phyloP scores from a whole-genome alignment of 2,329 filamentous ascomycete species.

The Epichloe uncinata region DNA sequence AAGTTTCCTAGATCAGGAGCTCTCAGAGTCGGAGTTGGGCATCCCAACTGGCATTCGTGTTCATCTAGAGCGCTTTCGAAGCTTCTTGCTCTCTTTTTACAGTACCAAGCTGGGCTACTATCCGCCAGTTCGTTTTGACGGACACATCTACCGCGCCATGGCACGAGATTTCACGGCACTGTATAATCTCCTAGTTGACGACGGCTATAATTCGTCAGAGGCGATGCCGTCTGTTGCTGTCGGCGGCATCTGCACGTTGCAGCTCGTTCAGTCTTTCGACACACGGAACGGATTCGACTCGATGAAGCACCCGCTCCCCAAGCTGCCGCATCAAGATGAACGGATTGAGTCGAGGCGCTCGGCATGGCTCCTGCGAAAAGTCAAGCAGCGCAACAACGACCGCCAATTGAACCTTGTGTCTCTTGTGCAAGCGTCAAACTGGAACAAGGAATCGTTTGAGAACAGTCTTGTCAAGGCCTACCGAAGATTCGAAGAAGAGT shows the following conservation, averaged over 20 bases:
- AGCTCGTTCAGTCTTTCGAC: slow-evolving; percentile 57
- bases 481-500: slow-evolving; percentile 53
- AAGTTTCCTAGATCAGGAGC: slow-evolving; percentile 56
- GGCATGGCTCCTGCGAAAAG: slow-evolving; percentile 27
- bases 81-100: slow-evolving; percentile 55
- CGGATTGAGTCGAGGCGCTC: slow-evolving; percentile 20
- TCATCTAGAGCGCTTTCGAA: slow-evolving; percentile 61
- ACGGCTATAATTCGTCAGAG: slow-evolving; percentile 34
- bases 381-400: slow-evolving; percentile 33
- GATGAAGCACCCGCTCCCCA: slow-evolving; percentile 52
- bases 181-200: slow-evolving; percentile 59
- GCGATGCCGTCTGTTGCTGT: slow-evolving; percentile 40
- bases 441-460: slow-evolving; percentile 22
- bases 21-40: slow-evolving; percentile 53
- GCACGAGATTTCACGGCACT: slow-evolving; percentile 56
- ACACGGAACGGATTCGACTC: slow-evolving; percentile 42
- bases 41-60: slow-evolving; percentile 45
- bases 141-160: slow-evolving; percentile 44
- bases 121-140: slow-evolving; percentile 41
- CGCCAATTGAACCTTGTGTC: slow-evolving; percentile 39
- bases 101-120: slow-evolving; percentile 56
- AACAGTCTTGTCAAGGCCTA: slow-evolving; percentile 55
- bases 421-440: slow-evolving; percentile 37
- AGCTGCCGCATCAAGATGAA: slow-evolving; percentile 39
- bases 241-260: slow-evolving; percentile 57